Percentiles rank a stretch among this genome's conserved stretches.
Conservation (phyloP, 129 eudicot genomes). For the Scalesia atractyloides region DNA sequence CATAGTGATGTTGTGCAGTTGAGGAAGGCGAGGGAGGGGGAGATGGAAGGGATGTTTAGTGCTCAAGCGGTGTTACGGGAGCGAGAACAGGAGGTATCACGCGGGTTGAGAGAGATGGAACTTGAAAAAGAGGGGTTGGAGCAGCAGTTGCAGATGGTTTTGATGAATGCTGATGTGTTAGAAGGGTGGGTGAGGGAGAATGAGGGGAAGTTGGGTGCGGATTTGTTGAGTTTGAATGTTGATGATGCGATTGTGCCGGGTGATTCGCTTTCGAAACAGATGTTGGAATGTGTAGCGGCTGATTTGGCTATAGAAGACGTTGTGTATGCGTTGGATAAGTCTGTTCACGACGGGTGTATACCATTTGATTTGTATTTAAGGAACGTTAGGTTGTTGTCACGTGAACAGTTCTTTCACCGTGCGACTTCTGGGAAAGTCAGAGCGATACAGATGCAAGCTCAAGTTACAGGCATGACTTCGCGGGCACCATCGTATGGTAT, state of each 20-base stretch:
- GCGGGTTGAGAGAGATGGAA: constrained; percentile 77
- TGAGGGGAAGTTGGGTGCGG: constrained; percentile 49
- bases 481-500: constrained; percentile 57
- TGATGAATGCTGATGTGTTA: constrained; percentile 70
- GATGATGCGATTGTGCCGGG: constrained; percentile 64
- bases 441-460: constrained; percentile 84
- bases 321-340: constrained; percentile 68
- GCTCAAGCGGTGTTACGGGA: constrained; percentile 64
- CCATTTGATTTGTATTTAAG: constrained; percentile 80
- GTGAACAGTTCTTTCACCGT: constrained; percentile 83
- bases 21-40: constrained; percentile 72
- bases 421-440: constrained; percentile 67
- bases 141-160: constrained; percentile 80
- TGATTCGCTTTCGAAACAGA: constrained; percentile 73
- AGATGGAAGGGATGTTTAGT: constrained; percentile 77
- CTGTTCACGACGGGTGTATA: constrained; percentile 63
- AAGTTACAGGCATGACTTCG: constrained; percentile 73
- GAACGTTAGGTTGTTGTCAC: constrained; percentile 72
- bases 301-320: constrained; percentile 90
- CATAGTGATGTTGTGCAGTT: constrained; percentile 53
- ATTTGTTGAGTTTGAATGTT: constrained; percentile 36
- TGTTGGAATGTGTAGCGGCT: constrained; percentile 61
- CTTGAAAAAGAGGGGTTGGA: constrained; percentile 79
- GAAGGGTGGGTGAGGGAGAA: constrained; percentile 94
- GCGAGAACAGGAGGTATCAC: constrained; percentile 50